phyloP scores from a whole-genome alignment of 495 filamentous ascomycete genomes.

The Rostrohypoxylon terebratum region DNA sequence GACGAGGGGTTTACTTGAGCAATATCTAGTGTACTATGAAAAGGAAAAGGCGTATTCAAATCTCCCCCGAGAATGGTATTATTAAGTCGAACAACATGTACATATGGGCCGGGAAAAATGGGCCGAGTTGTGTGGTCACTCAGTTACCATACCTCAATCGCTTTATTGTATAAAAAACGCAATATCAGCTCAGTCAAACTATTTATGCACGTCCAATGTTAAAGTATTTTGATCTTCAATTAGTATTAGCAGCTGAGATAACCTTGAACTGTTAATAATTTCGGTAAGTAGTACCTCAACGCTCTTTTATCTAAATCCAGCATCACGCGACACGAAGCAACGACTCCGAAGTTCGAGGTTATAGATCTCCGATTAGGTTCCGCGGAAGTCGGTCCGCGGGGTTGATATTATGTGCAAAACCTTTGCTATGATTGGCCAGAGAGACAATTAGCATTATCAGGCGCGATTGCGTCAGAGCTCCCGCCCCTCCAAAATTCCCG shows the following conservation, averaged over 20 bases:
- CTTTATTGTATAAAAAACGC: not conserved
- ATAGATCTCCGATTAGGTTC: conserved; percentile 33
- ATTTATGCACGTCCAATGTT: not conserved
- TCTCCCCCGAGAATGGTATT: not conserved
- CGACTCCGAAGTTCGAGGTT: no score
- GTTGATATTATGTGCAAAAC: conserved; percentile 1
- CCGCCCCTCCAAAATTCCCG: conserved; percentile 20
- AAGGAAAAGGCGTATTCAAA: not conserved
- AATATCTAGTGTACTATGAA: not conserved
- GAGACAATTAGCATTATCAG: conserved; percentile 15
- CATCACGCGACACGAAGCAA: no score
- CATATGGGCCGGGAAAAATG: not conserved
- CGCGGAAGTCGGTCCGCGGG: conserved; percentile 43
- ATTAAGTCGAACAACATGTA: not conserved
- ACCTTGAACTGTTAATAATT: no score
- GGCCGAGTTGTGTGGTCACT: not conserved
- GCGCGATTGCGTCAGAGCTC: conserved; percentile 42
- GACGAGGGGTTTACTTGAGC: conserved; percentile 40
- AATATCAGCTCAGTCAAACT: not conserved
- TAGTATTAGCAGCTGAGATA: no score
- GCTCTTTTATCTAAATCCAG: no score
- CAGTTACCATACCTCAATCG: not conserved
- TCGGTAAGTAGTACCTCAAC: no score
- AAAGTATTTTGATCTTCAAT: no score
- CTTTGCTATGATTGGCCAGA: conserved; percentile 32